Percentiles rank a stretch among this genome's conserved stretches.
These are phyloP conservation scores for Oenanthe sinensis DNA, from an alignment of 129 eudicot genomes.

Conservation along the genomic window DNA sequence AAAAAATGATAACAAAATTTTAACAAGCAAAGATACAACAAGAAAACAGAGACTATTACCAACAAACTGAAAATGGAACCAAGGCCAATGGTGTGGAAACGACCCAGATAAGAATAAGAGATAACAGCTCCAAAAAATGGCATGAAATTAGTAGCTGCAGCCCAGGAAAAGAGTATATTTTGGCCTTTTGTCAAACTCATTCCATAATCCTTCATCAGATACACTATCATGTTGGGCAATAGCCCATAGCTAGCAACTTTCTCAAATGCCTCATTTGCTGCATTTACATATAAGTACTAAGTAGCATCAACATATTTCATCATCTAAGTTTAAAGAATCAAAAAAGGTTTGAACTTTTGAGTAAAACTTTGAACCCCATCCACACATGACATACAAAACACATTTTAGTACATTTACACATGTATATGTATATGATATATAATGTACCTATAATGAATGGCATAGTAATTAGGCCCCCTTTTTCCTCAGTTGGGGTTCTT, in stretches of 20 bases:
- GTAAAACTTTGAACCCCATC: too few relatives aligned
- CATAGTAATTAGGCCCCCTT: background rate
- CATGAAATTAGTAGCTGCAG: background rate
- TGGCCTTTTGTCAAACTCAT: background rate
- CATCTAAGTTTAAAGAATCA: background rate
- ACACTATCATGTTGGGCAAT: background rate
- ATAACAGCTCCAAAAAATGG: background rate
- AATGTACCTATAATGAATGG: background rate
- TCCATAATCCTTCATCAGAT: background rate
- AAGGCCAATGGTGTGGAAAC: background rate
- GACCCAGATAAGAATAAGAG: background rate
- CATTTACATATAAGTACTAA: background rate
- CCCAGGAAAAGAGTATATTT: background rate
- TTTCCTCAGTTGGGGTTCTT: background rate
- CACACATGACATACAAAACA: too few relatives aligned
- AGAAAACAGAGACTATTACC: background rate
- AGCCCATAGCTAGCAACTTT: background rate
- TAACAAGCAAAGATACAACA: too few relatives aligned
- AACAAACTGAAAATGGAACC: background rate
- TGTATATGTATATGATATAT: too few relatives aligned
- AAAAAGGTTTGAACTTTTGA: background rate
- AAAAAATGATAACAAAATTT: too few relatives aligned
- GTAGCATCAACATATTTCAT: background rate
- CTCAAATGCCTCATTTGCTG: background rate
- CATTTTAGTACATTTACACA: too few relatives aligned